phyloP scores from a whole-genome alignment of 1,284 basidiomycete species.

The Fomitopsis palustris region DNA sequence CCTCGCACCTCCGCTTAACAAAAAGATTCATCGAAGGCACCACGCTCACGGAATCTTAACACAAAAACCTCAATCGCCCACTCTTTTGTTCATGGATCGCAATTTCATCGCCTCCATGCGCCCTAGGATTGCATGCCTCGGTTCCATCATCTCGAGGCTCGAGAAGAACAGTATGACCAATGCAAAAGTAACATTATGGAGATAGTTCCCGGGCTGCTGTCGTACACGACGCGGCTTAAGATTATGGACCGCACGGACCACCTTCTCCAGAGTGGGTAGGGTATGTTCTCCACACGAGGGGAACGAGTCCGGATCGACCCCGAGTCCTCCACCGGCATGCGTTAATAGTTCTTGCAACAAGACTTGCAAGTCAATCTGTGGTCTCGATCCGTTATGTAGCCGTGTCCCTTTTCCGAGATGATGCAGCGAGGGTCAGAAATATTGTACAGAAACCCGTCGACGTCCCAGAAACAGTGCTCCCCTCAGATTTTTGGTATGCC shows the following conservation, averaged over 20 bases:
- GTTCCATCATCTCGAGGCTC: background rate
- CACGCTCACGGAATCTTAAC: conserved; percentile 13
- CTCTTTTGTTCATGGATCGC: conserved; percentile 17
- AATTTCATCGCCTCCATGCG: conserved; percentile 7
- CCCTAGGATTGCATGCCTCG: background rate
- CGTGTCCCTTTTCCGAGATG: no score
- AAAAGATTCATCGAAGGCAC: conserved; percentile 20
- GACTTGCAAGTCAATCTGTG: no score
- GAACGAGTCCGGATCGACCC: no score
- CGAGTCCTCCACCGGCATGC: no score
- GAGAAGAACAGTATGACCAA: background rate
- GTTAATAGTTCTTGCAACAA: no score
- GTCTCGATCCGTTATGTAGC: no score
- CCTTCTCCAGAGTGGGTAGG: background rate
- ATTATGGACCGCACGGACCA: background rate
- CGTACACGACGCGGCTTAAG: background rate
- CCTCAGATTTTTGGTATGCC: no score
- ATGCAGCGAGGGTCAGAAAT: no score
- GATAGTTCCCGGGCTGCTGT: background rate
- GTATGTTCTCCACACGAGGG: no score
- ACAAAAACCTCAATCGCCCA: conserved; percentile 19
- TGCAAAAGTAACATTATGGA: background rate
- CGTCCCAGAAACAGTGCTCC: no score
- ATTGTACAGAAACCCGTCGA: no score
- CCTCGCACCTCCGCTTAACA: conserved; percentile 10